phyloP scores from a whole-genome alignment of 305 asterid species.

The Fraxinus ornus region DNA sequence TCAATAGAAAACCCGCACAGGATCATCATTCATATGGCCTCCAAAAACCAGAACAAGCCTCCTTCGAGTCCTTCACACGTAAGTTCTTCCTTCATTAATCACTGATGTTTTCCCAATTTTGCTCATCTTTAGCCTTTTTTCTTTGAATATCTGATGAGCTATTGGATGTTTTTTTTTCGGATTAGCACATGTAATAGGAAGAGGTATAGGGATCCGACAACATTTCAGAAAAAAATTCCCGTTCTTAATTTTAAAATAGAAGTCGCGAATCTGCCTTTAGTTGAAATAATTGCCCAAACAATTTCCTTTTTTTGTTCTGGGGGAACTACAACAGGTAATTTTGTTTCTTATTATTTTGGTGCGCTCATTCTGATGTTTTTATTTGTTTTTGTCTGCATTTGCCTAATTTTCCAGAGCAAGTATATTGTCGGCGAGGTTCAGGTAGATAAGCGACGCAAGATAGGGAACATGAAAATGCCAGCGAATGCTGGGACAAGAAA shows the following conservation, averaged over 20 bases:
- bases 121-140: neutral
- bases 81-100: conserved; percentile 16
- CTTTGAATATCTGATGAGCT: neutral
- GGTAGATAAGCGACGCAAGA: conserved; percentile 68
- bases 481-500: conserved; percentile 42
- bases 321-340: neutral
- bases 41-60: conserved; percentile 52
- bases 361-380: neutral
- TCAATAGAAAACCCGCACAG: conserved; percentile 2
- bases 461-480: conserved; percentile 61
- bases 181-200: neutral
- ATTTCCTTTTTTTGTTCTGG: neutral
- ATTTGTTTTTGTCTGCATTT: neutral
- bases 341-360: neutral
- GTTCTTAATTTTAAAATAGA: neutral
- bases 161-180: neutral
- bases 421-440: conserved; percentile 46
- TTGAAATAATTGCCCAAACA: neutral
- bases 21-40: conserved; percentile 43
- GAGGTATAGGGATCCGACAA: neutral
- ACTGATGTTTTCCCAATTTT: neutral
- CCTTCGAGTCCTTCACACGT: conserved; percentile 46
- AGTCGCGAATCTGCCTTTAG: neutral
- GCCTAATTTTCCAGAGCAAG: conserved; percentile 43
- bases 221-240: neutral